Evolutionary conservation across 163 green algal species (phyloP), one percentile per base, ranked within the genome.

Genomic region (Scenedesmus sp.): DNA sequence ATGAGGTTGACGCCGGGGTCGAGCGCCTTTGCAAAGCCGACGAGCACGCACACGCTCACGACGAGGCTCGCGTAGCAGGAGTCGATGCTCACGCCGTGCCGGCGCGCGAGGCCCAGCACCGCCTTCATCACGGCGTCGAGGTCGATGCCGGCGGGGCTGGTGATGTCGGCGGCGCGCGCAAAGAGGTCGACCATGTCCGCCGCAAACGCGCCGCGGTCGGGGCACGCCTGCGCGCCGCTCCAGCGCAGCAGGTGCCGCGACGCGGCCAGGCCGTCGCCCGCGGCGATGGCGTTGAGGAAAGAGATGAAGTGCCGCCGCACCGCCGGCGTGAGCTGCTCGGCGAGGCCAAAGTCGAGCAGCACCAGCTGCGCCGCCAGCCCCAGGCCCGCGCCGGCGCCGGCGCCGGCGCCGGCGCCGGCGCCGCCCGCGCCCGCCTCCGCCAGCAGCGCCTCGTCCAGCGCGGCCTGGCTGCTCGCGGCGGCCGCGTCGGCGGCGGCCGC

Each of bases 1-100:
- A 95, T 91, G 14, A 97, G 81, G 84, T 97, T 97, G 14, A 96
- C 84, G 14, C 66, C 34, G 0, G 87, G 87, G 82, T 97, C 93
- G 58, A 97, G 76, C 0, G 82, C 80, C 13, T 89, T 89, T 4
- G 91, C 92, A 80, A 96, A 96, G 20, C 92, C 91, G 29, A 94
- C 89, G 44, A 97, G 87, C 39, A 96, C 89, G 56, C 88, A 95
- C 34, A 95, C 87, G 14, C 83, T 87, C 17, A 96, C 87, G 39
- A 93, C 85, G 44, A 97, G 85, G 11, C 84, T 81, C 0, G 93
- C 92, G 60, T 97, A 96, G 72, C 85, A 83, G 74, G 78, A 89
- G 86, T 97, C 91, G 28, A 97, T 93, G 60, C 82, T 84, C 20
- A 95, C 89, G 58, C 86, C 65, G 57, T 94, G 87, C 50, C 78